Conservation (phyloP, 1,139 yeast species). For the Candida pseudoviswanathii region DNA sequence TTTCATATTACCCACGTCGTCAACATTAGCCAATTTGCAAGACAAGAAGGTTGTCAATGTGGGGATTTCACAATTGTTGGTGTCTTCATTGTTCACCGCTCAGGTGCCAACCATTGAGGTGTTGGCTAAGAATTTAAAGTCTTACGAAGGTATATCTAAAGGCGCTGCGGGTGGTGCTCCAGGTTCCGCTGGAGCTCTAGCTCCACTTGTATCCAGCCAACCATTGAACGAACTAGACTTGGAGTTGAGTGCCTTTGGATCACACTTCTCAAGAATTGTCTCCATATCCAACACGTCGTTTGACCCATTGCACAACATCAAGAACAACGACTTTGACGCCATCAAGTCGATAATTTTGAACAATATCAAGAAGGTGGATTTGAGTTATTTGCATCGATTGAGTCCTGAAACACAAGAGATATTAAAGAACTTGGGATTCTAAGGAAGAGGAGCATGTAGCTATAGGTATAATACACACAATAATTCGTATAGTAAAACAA, state of each 20-base stretch:
- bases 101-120: slow-evolving; percentile 52
- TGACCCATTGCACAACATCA: slow-evolving; percentile 65
- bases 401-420: slow-evolving; percentile 24
- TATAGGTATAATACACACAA: neutral
- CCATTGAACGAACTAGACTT: slow-evolving; percentile 56
- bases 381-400: slow-evolving; percentile 34
- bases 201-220: slow-evolving; percentile 8
- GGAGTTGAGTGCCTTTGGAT: slow-evolving; percentile 77
- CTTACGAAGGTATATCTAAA: slow-evolving; percentile 39
- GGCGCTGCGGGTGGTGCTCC: slow-evolving; percentile 21
- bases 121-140: slow-evolving; percentile 47
- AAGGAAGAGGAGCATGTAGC: neutral
- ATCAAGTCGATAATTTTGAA: slow-evolving; percentile 32
- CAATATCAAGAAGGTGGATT: slow-evolving; percentile 34
- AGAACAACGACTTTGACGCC: slow-evolving; percentile 35
- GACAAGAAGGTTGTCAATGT: slow-evolving; percentile 78
- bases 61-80: slow-evolving; percentile 64
- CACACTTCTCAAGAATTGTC: slow-evolving; percentile 73
- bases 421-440: slow-evolving; percentile 19
- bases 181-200: slow-evolving; percentile 34
- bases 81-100: slow-evolving; percentile 23
- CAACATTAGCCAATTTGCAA: slow-evolving; percentile 62
- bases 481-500: neutral
- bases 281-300: slow-evolving; percentile 60
- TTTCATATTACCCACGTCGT: slow-evolving; percentile 69